Conservation (phyloP, 164 flowering plant genomes). For the Aristolochia fimbriata region DNA sequence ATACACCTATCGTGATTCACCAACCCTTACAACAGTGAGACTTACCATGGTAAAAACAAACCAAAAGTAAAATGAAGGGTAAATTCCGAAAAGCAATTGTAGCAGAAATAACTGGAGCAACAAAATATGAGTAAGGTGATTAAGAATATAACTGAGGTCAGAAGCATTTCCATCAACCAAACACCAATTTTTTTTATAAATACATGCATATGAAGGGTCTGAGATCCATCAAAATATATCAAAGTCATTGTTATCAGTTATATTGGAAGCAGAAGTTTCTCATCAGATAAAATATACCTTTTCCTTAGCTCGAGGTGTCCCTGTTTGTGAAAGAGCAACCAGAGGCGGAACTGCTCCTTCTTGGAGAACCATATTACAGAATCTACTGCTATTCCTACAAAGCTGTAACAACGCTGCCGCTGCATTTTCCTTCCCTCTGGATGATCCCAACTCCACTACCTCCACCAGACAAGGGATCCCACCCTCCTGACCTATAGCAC, state of each 20-base stretch:
- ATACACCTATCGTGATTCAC: too few species aligned
- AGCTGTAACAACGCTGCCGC: slow-evolving; percentile 37
- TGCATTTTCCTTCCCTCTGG: slow-evolving; percentile 83
- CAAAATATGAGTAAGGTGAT: too few species aligned
- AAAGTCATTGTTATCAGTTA: neutral
- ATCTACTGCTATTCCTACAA: slow-evolving; percentile 11
- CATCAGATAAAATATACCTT: slow-evolving; percentile 3
- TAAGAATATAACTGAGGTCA: too few species aligned
- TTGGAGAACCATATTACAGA: slow-evolving; percentile 12
- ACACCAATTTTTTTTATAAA: too few species aligned
- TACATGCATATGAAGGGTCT: neutral
- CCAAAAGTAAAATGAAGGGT: too few species aligned
- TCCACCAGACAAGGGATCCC: slow-evolving; percentile 66
- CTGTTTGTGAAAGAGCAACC: slow-evolving; percentile 19
- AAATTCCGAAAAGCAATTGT: too few species aligned
- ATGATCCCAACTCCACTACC: slow-evolving; percentile 70
- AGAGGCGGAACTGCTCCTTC: slow-evolving; percentile 21
- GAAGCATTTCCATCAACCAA: too few species aligned
- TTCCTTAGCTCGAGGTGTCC: slow-evolving; percentile 18
- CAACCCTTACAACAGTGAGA: too few species aligned
- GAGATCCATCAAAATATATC: neutral
- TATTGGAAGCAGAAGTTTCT: neutral
- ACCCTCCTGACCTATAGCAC: slow-evolving; percentile 54
- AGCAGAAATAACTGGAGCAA: too few species aligned
- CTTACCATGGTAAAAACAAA: too few species aligned